These are phyloP conservation scores for Aspergillus kassunensis DNA, from an alignment of 495 filamentous ascomycete species.

Conservation along the genomic window DNA sequence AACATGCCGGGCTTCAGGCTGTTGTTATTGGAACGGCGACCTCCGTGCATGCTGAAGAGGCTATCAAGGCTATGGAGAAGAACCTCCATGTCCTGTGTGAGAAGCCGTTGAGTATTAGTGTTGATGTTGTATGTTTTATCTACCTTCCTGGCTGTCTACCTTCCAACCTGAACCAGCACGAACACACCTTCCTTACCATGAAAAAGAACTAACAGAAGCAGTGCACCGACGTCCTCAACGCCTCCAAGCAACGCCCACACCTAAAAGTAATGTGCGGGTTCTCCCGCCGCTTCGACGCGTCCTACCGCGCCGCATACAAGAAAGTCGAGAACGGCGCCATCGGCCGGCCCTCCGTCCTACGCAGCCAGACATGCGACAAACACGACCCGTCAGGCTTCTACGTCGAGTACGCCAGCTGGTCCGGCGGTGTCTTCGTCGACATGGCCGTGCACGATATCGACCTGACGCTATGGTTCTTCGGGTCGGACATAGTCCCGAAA, in stretches of 20 bases:
- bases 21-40: constrained; percentile 52
- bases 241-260: constrained; percentile 43
- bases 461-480: constrained; percentile 55
- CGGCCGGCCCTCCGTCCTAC: constrained; percentile 48
- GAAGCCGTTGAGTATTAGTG: constrained; percentile 49
- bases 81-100: constrained; percentile 55
- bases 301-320: constrained; percentile 48
- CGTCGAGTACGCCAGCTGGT: constrained; percentile 53
- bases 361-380: constrained; percentile 56
- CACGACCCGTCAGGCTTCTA: constrained; percentile 53
- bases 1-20: constrained; percentile 49
- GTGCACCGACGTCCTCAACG: constrained; percentile 50
- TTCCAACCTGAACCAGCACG: no score
- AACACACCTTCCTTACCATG: background rate
- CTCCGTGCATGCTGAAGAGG: constrained; percentile 53
- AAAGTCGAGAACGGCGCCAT: constrained; percentile 48
- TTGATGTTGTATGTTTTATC: constrained; percentile 40
- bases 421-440: constrained; percentile 60
- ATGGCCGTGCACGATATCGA: constrained; percentile 57
- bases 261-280: constrained; percentile 59
- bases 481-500: constrained; percentile 44
- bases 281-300: constrained; percentile 54
- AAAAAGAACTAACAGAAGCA: constrained; percentile 9
- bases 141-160: no score
- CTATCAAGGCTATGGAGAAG: constrained; percentile 51